Evolutionary conservation across 441 rosid genomes (phyloP).

Genomic region (Biscutella laevigata): DNA sequence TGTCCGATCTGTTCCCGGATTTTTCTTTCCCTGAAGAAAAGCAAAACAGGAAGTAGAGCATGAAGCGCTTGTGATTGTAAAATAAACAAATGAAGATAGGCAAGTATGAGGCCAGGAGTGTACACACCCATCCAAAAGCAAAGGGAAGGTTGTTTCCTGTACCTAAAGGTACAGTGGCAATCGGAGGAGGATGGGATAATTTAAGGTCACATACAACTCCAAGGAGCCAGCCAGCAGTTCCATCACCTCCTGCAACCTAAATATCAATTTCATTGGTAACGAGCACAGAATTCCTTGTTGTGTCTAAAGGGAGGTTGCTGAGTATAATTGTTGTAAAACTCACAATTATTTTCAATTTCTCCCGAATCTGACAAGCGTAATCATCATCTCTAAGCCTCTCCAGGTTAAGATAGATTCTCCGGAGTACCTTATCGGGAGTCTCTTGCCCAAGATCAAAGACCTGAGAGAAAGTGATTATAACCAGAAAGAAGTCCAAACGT

Average conservation of each 20-base stretch:
- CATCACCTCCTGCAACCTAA: constrained; percentile 95
- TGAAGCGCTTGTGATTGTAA: too few relatives aligned
- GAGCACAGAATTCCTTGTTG: too few relatives aligned
- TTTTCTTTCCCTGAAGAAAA: constrained; percentile 68
- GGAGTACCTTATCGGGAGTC: constrained; percentile 54
- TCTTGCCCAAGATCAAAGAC: constrained; percentile 71
- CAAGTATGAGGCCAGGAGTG: not conserved
- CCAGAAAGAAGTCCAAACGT: too few relatives aligned
- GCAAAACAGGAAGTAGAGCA: not conserved
- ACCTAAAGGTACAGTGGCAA: constrained; percentile 82
- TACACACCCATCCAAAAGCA: constrained; percentile 81
- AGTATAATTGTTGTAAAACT: too few relatives aligned
- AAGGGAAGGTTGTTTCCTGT: constrained; percentile 91
- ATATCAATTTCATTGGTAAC: too few relatives aligned
- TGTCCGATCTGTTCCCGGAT: constrained; percentile 67
- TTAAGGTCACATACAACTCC: constrained; percentile 84
- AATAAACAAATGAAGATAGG: too few relatives aligned
- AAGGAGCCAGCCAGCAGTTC: constrained; percentile 94
- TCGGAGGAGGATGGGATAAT: constrained; percentile 71
- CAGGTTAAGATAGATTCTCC: constrained; percentile 52
- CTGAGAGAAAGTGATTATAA: too few relatives aligned
- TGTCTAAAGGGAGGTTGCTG: too few relatives aligned
- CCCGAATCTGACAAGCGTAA: constrained; percentile 39
- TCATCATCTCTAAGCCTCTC: constrained; percentile 46
- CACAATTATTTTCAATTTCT: constrained; percentile 55